These are phyloP conservation scores for Herpetomonas tarakana DNA, from an alignment of 208 protist species.

Conservation along the genomic window DNA sequence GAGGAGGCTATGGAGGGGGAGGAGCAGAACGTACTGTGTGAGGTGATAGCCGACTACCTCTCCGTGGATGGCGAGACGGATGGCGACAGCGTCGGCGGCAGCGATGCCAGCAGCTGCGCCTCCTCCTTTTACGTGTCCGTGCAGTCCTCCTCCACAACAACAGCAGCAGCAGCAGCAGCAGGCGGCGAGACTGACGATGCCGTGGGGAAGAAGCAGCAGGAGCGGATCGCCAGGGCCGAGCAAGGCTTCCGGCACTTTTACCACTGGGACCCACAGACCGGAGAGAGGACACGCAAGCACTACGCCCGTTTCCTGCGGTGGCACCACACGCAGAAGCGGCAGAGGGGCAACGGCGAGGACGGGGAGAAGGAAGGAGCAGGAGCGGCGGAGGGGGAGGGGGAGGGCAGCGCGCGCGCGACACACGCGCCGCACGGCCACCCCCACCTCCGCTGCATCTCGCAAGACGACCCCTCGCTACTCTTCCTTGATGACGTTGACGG, in stretches of 20 bases:
- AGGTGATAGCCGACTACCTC: background rate
- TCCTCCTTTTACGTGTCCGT: background rate
- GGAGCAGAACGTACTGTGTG: background rate
- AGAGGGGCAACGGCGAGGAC: background rate
- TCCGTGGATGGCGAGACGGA: background rate
- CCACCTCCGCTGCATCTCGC: background rate
- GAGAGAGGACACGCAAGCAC: background rate
- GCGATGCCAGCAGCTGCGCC: background rate
- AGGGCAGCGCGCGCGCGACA: background rate
- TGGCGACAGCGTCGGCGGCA: background rate
- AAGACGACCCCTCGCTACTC: conserved; percentile 10
- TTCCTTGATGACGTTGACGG: conserved; percentile 21
- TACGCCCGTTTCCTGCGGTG: conserved; percentile 7
- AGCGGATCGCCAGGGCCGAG: background rate
- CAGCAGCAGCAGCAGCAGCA: background rate
- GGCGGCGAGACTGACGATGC: too few relatives aligned
- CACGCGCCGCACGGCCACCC: background rate
- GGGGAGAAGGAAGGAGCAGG: background rate
- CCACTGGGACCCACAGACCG: background rate
- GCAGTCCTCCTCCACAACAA: background rate
- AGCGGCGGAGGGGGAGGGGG: background rate
- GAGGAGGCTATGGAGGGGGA: too few relatives aligned
- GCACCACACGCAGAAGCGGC: background rate
- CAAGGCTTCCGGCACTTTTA: conserved; percentile 8
- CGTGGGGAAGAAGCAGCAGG: background rate